These are phyloP conservation scores for Capsicum pubescens DNA, from an alignment of 257 asterid species.

Conservation along the genomic window DNA sequence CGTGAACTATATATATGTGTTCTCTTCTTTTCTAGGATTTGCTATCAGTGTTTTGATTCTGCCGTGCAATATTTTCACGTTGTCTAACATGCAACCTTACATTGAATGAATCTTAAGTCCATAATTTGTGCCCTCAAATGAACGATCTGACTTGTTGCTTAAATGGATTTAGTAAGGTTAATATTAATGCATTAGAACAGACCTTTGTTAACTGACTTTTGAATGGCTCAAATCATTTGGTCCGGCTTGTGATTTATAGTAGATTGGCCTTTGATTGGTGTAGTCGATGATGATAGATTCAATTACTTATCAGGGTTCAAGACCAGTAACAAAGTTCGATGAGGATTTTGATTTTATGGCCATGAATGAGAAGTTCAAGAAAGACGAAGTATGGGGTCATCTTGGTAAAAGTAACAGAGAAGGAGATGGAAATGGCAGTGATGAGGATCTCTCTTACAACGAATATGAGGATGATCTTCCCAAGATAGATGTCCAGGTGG, in stretches of 20 bases:
- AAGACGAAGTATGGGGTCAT: slow-evolving; percentile 99
- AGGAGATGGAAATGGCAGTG: slow-evolving; percentile 60
- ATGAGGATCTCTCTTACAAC: slow-evolving; percentile 56
- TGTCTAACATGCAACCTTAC: not conserved
- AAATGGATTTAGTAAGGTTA: not conserved
- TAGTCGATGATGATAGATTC: not conserved
- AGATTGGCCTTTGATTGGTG: not conserved
- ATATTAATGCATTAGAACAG: not conserved
- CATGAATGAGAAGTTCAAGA: slow-evolving; percentile 96
- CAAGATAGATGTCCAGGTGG: slow-evolving; percentile 68
- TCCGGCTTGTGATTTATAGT: not conserved
- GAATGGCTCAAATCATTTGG: not conserved
- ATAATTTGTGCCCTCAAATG: not conserved
- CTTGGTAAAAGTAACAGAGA: slow-evolving; percentile 81
- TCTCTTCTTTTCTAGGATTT: not conserved
- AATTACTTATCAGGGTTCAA: slow-evolving; percentile 51
- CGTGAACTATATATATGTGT: not conserved
- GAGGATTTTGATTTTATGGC: slow-evolving; percentile 96
- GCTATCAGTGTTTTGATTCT: not conserved
- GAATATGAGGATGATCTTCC: slow-evolving; percentile 64
- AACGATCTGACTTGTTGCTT: not conserved
- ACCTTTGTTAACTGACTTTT: not conserved
- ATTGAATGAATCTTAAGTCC: not conserved
- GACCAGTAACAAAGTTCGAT: slow-evolving; percentile 69
- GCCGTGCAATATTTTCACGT: not conserved